Base-by-base conservation (phyloP, 2,329 filamentous ascomycete genomes). In the Chaetomiaceae sp. region DNA sequence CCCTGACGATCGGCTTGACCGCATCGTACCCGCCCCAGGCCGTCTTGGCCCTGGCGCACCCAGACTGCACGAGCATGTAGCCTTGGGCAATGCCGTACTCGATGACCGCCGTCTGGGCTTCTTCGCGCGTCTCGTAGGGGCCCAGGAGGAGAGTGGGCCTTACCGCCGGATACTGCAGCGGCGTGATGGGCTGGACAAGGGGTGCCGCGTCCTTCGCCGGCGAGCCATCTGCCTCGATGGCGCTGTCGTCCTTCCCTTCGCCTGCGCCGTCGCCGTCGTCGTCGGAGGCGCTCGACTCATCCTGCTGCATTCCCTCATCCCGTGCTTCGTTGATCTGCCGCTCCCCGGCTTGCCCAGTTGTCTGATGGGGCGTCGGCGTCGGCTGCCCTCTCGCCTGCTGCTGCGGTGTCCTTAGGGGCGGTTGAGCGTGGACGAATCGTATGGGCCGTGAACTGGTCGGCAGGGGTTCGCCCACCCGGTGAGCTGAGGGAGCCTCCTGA, bases 61-160 rank as follows among this genome's bases (percentile, higher is more conserved):
- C 57, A 11, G 52, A 33, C 25, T 55, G 49, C 1, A 61, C 54
- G 3, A 62, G 53, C 43, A 58, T 54, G 55, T 57, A 62, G 2
- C 60, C 60, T 40, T 62, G 60, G 6, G 44, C 48, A 11, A 61
- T 57, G 49, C 56, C 59, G 45, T 61, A 61, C 46, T 60, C 53
- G 23, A 58, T 53, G 4, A 46, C 54, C 3, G 56, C 50, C 16
- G 37, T 49, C 13, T 46, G 38, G 29, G 48, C 52, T 20, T 54
- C 46, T 16, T 60, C 56, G 14, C 49, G 53, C 1, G 53, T 52
- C 25, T 60, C 54, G 42, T 62, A 61, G 4, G 60, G 60, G 0
- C 60, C 60, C 1, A 62, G 51, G n/a, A 57, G 33, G 14, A 62
- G 56, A 5, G 50, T 61, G 1, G 57, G 60, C 5, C 54, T 46